phyloP scores from a whole-genome alignment of 352 stramenopile species.

The Phytophthora capsici region DNA sequence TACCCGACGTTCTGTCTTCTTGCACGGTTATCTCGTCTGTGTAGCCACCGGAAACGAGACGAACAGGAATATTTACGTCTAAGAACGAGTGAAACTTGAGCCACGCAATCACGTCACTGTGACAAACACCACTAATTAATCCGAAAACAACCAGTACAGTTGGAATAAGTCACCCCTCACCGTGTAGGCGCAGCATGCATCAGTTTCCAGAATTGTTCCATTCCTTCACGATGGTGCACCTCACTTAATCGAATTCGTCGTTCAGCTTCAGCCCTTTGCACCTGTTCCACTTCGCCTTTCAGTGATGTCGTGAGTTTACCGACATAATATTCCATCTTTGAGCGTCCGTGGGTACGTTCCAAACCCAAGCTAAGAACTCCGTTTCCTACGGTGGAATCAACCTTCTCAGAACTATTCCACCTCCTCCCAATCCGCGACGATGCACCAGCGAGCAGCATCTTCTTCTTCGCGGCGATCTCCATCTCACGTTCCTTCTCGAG shows the following conservation, averaged over 20 bases:
- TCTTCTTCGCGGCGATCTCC: slow-evolving; percentile 68
- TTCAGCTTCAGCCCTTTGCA: slow-evolving; percentile 34
- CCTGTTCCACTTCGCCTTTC: slow-evolving; percentile 35
- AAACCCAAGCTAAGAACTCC: slow-evolving; percentile 17
- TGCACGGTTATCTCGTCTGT: slow-evolving; percentile 10
- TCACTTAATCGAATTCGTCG: slow-evolving; percentile 43
- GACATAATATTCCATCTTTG: slow-evolving; percentile 60
- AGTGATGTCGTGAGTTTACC: slow-evolving; percentile 48
- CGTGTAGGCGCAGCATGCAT: slow-evolving; percentile 44
- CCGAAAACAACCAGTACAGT: too few relatives aligned
- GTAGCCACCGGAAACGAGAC: slow-evolving; percentile 1
- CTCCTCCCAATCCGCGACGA: slow-evolving; percentile 2
- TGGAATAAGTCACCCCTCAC: slow-evolving; percentile 18
- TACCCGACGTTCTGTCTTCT: slow-evolving; percentile 40
- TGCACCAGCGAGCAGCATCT: slow-evolving; percentile 54
- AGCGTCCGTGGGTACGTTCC: slow-evolving; percentile 16
- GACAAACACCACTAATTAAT: neutral
- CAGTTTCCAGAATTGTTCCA: slow-evolving; percentile 70
- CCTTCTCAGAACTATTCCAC: neutral
- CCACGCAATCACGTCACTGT: slow-evolving; percentile 67
- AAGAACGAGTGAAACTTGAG: slow-evolving; percentile 66
- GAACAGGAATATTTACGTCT: slow-evolving; percentile 72
- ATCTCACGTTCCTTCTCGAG: slow-evolving; percentile 73
- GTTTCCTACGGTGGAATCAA: neutral
- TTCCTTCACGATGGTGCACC: slow-evolving; percentile 45